Conservation (phyloP, 345 rosid species). For the Leavenworthia alabamica region DNA sequence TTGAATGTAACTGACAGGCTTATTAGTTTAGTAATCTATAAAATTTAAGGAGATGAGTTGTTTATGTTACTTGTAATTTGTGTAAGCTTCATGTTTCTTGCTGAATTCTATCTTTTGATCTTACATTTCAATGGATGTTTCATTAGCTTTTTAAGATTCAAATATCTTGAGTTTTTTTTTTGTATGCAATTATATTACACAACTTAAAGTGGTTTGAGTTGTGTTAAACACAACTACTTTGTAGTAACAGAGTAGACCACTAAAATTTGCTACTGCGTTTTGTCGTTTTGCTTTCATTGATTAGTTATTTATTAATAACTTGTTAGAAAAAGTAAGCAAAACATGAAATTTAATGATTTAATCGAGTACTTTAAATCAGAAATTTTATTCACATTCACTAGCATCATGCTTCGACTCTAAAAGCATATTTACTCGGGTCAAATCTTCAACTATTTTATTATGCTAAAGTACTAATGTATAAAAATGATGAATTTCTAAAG, state of each 20-base stretch:
- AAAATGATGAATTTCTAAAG: not conserved
- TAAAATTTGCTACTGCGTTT: not conserved
- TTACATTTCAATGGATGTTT: slow-evolving; percentile 13
- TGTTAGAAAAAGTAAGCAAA: not conserved
- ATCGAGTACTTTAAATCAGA: slow-evolving; percentile 22
- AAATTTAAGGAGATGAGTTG: not conserved
- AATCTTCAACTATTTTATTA: slow-evolving; percentile 27
- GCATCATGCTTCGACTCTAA: slow-evolving; percentile 16
- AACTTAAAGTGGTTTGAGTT: not conserved
- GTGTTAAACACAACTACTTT: not conserved
- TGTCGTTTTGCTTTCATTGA: slow-evolving; percentile 7
- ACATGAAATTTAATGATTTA: slow-evolving; percentile 13
- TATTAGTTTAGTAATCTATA: slow-evolving; percentile 3
- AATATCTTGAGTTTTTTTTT: not conserved
- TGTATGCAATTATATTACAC: not conserved
- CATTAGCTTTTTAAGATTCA: not conserved
- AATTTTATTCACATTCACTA: slow-evolving; percentile 26
- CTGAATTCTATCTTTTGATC: slow-evolving; percentile 8
- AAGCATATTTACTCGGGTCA: slow-evolving; percentile 9
- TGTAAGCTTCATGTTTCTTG: slow-evolving; percentile 21
- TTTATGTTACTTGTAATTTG: slow-evolving; percentile 16
- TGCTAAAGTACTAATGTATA: slow-evolving; percentile 15
- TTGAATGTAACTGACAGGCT: not conserved
- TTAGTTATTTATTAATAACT: not conserved
- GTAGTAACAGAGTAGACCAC: slow-evolving; percentile 3